Percentiles rank a stretch among this genome's conserved stretches.
These are phyloP conservation scores for Talaromyces stipitatus DNA, from an alignment of 495 filamentous ascomycete species.

Conservation along the genomic window DNA sequence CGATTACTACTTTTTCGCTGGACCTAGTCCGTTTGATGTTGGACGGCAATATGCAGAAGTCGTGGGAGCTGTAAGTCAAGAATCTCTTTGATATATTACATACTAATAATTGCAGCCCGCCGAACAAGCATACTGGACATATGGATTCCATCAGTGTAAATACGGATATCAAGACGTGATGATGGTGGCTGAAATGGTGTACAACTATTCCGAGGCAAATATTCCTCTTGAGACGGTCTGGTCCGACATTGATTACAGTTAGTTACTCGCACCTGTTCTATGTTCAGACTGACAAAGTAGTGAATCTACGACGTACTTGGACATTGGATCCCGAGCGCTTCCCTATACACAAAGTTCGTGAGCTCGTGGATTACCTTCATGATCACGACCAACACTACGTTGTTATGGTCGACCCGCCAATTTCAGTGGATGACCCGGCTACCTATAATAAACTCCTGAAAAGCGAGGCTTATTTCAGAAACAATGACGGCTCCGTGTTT, in stretches of 20 bases:
- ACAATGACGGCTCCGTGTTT: conserved; percentile 12
- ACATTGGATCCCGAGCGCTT: conserved; percentile 18
- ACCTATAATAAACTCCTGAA: conserved; percentile 5
- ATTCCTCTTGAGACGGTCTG: conserved; percentile 58
- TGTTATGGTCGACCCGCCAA: conserved; percentile 18
- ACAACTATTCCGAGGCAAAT: conserved; percentile 37
- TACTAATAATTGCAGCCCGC: conserved; percentile 25
- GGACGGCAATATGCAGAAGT: conserved; percentile 38
- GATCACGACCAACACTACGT: conserved; percentile 14
- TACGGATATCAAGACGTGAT: conserved; percentile 49
- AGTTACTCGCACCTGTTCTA: neutral
- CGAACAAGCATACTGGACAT: conserved; percentile 47
- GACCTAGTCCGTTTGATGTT: conserved; percentile 39
- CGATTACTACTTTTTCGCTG: conserved; percentile 48
- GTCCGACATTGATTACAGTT: conserved; percentile 24
- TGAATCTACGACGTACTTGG: conserved; percentile 16
- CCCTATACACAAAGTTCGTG: conserved; percentile 7
- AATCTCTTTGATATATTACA: neutral
- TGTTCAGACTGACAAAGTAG: neutral
- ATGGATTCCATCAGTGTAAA: conserved; percentile 50
- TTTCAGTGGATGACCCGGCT: conserved; percentile 9
- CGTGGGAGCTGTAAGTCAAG: conserved; percentile 17
- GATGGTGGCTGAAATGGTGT: conserved; percentile 37
- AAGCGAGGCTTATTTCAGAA: conserved; percentile 13
- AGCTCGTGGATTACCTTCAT: conserved; percentile 14